Evolutionary conservation across 169 alveolate species (phyloP), one percentile per base, ranked within the genome.

Genomic region (Cryptosporidium parvum): DNA sequence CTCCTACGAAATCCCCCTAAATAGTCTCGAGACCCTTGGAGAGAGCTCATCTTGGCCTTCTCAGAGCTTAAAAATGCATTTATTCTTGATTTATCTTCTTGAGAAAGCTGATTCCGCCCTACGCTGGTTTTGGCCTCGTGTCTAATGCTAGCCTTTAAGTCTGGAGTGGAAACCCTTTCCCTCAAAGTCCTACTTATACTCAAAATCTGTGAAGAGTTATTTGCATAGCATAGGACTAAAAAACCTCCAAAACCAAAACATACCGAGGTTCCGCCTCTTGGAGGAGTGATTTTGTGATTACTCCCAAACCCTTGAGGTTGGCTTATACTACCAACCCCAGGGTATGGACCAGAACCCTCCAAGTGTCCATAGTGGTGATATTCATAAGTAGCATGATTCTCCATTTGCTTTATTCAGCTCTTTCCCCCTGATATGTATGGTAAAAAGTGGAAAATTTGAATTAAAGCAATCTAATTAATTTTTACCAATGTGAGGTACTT

Each of bases 211-310:
- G 71, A 53, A 16, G 33, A 33, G 37, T 23, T 29, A 29, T 42
- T 73, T 37, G 69, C 6, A 26, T 65, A 2, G 33, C 53, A 65
- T 18, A 73, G 44, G 16, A 59, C 73, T 21, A 80, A 3, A 39
- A 35, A 29, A 16, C 68, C 35, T n/a, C 89, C 89, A 42, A 80
- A 37, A 18, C 89, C 75, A 80, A 80, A 80, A 62, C 70, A 80
- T 26, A 62, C 14, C 29, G 56, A 26, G 14, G 52, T 80, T 26
- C 89, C 89, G 3, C 35, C 42, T 35, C 89, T 59, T 6, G 89
- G 89, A 29, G 89, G 80, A 35, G 33, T 10, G 9, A 44, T 44
- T 10, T 39, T 21, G 16, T 44, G 44, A 44, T 21, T 39, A 4
- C 3, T 45, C 39, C 44, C 26, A 39, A 70, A 45, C 7, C 35